Conservation (phyloP, 2,329 filamentous ascomycete species). For the Colletotrichum sp. region DNA sequence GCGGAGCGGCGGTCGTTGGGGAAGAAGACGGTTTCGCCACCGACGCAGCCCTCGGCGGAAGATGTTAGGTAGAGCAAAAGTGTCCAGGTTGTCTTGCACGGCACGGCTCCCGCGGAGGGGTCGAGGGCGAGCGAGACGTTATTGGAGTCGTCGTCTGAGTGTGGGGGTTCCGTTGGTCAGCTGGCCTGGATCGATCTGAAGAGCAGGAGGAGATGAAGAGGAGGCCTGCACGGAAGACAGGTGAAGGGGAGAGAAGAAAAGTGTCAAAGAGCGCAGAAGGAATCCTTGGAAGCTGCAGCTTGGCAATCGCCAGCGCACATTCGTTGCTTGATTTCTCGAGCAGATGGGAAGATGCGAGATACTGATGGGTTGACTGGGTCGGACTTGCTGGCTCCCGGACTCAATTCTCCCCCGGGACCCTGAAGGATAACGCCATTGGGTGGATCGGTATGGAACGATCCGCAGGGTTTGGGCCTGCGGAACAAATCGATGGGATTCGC, state of each 20-base stretch:
- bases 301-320: background rate
- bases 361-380: slow-evolving; percentile 7
- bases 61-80: slow-evolving; percentile 84
- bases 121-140: slow-evolving; percentile 47
- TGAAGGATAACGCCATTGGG: slow-evolving; percentile 1
- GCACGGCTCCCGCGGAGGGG: slow-evolving; percentile 36
- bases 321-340: background rate
- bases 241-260: slow-evolving; percentile 4
- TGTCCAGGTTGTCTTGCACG: slow-evolving; percentile 85
- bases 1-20: slow-evolving; percentile 65
- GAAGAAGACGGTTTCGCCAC: slow-evolving; percentile 93
- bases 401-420: background rate
- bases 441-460: slow-evolving; percentile 7
- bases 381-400: slow-evolving; percentile 1
- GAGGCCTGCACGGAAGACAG: slow-evolving; percentile 14
- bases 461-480: slow-evolving; percentile 6
- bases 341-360: background rate
- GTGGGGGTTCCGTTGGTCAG: slow-evolving; percentile 7
- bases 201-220: background rate
- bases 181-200: background rate
- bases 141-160: slow-evolving; percentile 85
- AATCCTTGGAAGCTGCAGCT: background rate
- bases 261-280: background rate
- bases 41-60: slow-evolving; percentile 65
- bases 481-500: background rate